phyloP scores from a whole-genome alignment of 805 yeast genomes.

The Pichia phayaonensis region DNA sequence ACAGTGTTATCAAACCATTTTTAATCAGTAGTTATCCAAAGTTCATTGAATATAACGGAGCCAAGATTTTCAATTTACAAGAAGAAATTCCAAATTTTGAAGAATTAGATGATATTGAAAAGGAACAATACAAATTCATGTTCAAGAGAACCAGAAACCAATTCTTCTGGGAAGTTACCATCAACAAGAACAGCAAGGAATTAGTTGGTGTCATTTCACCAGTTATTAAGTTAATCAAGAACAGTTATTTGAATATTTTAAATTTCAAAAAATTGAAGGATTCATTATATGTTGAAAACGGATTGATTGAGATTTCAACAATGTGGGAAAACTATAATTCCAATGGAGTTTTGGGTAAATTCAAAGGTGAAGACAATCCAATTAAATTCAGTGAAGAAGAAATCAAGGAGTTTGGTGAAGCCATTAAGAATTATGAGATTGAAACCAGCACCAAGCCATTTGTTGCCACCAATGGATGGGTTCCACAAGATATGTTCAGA shows the following conservation, averaged over 20 bases:
- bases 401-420: slow-evolving; percentile 47
- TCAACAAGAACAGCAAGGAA: slow-evolving; percentile 56
- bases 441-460: slow-evolving; percentile 68
- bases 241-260: slow-evolving; percentile 54
- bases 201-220: slow-evolving; percentile 82
- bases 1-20: slow-evolving; percentile 73
- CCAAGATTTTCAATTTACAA: slow-evolving; percentile 68
- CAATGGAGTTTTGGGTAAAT: slow-evolving; percentile 43
- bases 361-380: slow-evolving; percentile 40
- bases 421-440: slow-evolving; percentile 60
- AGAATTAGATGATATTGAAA: slow-evolving; percentile 59
- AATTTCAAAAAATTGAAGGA: slow-evolving; percentile 53
- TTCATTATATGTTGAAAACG: slow-evolving; percentile 56
- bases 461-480: slow-evolving; percentile 89
- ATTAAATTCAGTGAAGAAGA: slow-evolving; percentile 51
- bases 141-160: slow-evolving; percentile 87
- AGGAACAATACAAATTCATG: slow-evolving; percentile 79
- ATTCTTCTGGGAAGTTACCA: slow-evolving; percentile 73
- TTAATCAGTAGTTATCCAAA: slow-evolving; percentile 71
- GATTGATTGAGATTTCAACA: slow-evolving; percentile 54
- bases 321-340: slow-evolving; percentile 63
- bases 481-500: slow-evolving; percentile 89
- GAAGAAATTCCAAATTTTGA: slow-evolving; percentile 70
- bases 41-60: slow-evolving; percentile 82
- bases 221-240: slow-evolving; percentile 59